These are phyloP conservation scores for Pythium dissimile DNA, from an alignment of 352 stramenopile species.

Conservation along the genomic window DNA sequence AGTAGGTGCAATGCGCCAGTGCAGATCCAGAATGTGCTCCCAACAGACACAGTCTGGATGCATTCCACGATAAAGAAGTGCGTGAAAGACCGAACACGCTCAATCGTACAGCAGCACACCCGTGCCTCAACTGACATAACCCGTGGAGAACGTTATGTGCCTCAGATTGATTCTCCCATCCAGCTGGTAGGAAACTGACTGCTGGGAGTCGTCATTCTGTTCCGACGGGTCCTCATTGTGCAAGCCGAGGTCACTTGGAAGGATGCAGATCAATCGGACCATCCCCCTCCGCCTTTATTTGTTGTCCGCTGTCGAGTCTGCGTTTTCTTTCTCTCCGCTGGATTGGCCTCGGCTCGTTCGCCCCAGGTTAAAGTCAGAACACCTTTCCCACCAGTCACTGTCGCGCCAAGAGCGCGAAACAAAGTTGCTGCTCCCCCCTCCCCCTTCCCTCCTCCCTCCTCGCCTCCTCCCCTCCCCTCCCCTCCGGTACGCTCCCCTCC, in stretches of 20 bases:
- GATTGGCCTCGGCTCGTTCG: conserved; percentile 1
- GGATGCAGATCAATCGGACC: background rate
- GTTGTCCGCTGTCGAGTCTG: background rate
- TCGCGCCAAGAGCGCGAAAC: background rate
- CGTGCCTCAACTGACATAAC: background rate
- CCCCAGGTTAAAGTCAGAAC: background rate
- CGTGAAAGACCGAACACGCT: too few species aligned
- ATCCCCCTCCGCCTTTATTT: background rate
- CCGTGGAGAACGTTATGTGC: too few species aligned
- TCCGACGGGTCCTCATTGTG: too few species aligned
- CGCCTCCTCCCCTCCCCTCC: background rate
- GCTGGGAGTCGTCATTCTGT: too few species aligned
- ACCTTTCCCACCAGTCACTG: background rate
- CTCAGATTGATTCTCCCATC: background rate
- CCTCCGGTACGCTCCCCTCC: background rate
- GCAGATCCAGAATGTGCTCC: too few species aligned
- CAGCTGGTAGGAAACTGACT: background rate
- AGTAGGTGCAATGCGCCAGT: too few species aligned
- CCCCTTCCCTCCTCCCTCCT: background rate
- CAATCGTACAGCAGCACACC: background rate
- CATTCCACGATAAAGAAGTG: too few species aligned
- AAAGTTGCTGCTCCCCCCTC: background rate
- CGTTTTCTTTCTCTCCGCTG: background rate
- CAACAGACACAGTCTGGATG: too few species aligned
- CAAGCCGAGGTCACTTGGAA: too few species aligned